These are phyloP conservation scores for Leishmania arabica DNA, from an alignment of 208 protist species.

Conservation along the genomic window DNA sequence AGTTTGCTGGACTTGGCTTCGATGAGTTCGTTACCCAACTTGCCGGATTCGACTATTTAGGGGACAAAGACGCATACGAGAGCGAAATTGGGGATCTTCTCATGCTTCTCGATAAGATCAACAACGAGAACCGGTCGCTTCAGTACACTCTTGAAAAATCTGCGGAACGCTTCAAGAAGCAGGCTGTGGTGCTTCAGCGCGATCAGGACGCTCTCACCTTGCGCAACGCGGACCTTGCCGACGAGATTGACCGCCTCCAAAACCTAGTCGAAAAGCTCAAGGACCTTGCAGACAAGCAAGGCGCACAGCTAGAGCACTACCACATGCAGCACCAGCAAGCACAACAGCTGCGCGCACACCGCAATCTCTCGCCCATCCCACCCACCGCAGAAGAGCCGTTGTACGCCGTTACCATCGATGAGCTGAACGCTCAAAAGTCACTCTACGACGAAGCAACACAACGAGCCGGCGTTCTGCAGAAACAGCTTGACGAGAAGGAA, in stretches of 20 bases:
- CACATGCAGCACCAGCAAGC: conserved; percentile 52
- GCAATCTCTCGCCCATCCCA: conserved; percentile 34
- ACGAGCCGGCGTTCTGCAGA: conserved; percentile 4
- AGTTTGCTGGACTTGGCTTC: conserved; percentile 41
- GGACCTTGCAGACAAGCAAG: conserved; percentile 49
- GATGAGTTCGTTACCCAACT: conserved; percentile 51
- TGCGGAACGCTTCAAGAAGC: conserved; percentile 53
- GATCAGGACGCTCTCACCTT: conserved; percentile 48
- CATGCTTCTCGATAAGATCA: conserved; percentile 60
- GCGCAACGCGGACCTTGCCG: conserved; percentile 42
- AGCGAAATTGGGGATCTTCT: conserved; percentile 65
- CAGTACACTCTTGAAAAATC: conserved; percentile 63
- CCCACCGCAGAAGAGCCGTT: conserved; percentile 33
- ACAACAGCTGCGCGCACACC: conserved; percentile 46
- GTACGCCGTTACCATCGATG: conserved; percentile 55
- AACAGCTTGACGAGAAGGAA: background rate
- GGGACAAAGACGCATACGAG: conserved; percentile 63
- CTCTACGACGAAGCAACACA: conserved; percentile 17
- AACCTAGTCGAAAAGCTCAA: conserved; percentile 53
- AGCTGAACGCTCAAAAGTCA: conserved; percentile 31
- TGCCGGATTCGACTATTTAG: conserved; percentile 33
- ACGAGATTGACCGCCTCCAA: conserved; percentile 45
- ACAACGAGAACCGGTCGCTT: conserved; percentile 56
- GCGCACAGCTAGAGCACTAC: conserved; percentile 39
- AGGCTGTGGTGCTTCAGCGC: conserved; percentile 44